Base-by-base conservation (phyloP, 1,284 basidiomycete genomes). In the Malassezia sympodialis region DNA sequence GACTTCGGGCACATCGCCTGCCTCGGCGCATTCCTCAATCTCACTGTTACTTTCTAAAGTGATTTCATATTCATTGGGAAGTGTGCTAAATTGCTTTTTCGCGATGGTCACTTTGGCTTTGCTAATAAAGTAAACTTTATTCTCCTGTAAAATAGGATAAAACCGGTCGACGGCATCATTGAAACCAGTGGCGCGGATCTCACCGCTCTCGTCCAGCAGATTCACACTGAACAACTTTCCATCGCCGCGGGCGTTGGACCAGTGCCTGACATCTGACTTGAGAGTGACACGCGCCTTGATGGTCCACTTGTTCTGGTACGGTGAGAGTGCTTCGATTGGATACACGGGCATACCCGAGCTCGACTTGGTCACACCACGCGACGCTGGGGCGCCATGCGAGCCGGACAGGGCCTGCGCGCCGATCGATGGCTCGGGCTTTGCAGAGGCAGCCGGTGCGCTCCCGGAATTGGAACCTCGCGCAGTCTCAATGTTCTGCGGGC, bases 221-320 rank as follows among this genome's bases (percentile, higher is more conserved):
- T 85, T 93, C 27, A 91, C 84, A 65, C 81, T 90, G 78, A 99
- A 98, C 7, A 98, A 79, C 73, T 96, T 93, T 41, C 94, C 94
- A 67, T 96, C 94, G 44, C 94, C 94, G 11, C 85, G 82, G 63
- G 82, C 79, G 75, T 94, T 98, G 4, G 87, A 87, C 83, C 86
- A 99, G 41, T 83, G 82, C 69, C 83, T 86, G 69, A 98, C 83
- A 0, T 96, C 93, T 0, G 83, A 84, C 77, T 93, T 96, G 66
- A 87, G 83, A 2, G 84, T 88, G 43, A 96, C 89, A 47, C 90
- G 85, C 23, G 90, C 94, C 75, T 90, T 91, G 80, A 98, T 96
- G 3, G 88, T 93, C 93, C 72, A 81, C 77, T 90, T 91, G 78
- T 94, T 96, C 76, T 94, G 89, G 75, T 96, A 98, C 7, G 93